Evolutionary conservation across 345 rosid species (phyloP).

Genomic region (Acer yangbiense): DNA sequence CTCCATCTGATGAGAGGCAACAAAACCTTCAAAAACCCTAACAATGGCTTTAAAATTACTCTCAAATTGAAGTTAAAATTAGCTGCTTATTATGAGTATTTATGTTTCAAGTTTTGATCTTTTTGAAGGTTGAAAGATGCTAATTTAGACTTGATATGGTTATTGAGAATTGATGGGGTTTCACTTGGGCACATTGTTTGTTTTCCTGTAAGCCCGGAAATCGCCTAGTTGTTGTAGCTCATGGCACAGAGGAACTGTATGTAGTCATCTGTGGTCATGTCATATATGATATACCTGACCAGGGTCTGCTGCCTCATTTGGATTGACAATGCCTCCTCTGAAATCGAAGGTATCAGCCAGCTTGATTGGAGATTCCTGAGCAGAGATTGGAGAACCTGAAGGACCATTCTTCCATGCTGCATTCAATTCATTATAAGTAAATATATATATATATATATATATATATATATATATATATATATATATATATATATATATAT

Average conservation of each 20-base stretch:
- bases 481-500: no score
- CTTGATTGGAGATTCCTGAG: neutral
- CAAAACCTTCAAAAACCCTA: no score
- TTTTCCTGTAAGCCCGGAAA: neutral
- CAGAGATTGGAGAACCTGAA: conserved; percentile 13
- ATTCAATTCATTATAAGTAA: neutral
- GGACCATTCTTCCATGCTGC: conserved; percentile 45
- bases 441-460: no score
- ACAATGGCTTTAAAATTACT: no score
- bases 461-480: no score
- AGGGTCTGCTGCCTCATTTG: conserved; percentile 29
- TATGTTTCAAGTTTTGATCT: no score
- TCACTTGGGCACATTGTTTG: conserved; percentile 26
- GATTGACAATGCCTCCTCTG: conserved; percentile 33
- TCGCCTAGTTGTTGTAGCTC: neutral
- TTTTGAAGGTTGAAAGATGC: no score
- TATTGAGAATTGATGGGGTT: conserved; percentile 35
- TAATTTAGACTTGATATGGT: conserved; percentile 22
- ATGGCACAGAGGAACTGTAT: conserved; percentile 22
- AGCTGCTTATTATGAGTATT: no score
- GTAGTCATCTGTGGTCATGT: conserved; percentile 24
- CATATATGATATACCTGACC: conserved; percentile 38
- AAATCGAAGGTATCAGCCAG: conserved; percentile 29
- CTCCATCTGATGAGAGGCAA: no score
- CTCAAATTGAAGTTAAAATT: no score